Evolutionary conservation across 169 alveolate species (phyloP).

Genomic region (Cyclospora cayetanensis): DNA sequence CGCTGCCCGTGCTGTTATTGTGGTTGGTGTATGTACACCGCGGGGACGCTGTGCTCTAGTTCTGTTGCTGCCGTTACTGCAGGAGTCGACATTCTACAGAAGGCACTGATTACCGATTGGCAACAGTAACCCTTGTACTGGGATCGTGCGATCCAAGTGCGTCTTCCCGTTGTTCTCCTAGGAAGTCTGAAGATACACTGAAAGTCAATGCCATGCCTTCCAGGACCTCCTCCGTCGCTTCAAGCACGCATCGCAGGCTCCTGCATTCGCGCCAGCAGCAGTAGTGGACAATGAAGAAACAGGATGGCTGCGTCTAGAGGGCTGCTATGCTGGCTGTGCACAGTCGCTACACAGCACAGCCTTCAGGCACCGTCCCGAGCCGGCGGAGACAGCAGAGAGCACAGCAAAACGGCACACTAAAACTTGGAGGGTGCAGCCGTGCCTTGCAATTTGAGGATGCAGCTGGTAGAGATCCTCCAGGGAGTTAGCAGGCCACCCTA

Average conservation of each 20-base stretch:
- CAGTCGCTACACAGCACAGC: too few relatives aligned
- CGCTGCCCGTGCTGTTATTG: not conserved
- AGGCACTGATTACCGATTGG: constrained; percentile 79
- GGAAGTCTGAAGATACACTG: constrained; percentile 12
- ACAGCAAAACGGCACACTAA: not conserved
- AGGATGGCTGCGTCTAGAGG: too few relatives aligned
- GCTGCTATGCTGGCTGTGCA: too few relatives aligned
- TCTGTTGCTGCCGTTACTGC: too few relatives aligned
- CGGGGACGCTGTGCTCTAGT: not conserved
- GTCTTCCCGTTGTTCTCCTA: constrained; percentile 48
- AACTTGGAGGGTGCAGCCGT: not conserved
- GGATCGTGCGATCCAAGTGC: constrained; percentile 71
- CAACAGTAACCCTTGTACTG: constrained; percentile 79
- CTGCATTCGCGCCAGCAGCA: constrained; percentile 58
- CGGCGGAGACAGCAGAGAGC: not conserved
- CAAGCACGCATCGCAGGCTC: constrained; percentile 42
- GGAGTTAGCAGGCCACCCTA: constrained; percentile 77
- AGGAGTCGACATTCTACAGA: too few relatives aligned
- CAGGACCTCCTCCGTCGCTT: constrained; percentile 61
- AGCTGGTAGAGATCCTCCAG: constrained; percentile 88
- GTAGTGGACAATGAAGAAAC: not conserved
- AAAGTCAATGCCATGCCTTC: constrained; percentile 73
- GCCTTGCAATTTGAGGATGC: constrained; percentile 85
- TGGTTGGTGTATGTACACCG: not conserved
- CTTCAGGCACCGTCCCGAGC: not conserved